Evolutionary conservation across 495 filamentous ascomycete genomes (phyloP), one percentile per base, ranked within the genome.

Genomic region (Bombardia bombarda): DNA sequence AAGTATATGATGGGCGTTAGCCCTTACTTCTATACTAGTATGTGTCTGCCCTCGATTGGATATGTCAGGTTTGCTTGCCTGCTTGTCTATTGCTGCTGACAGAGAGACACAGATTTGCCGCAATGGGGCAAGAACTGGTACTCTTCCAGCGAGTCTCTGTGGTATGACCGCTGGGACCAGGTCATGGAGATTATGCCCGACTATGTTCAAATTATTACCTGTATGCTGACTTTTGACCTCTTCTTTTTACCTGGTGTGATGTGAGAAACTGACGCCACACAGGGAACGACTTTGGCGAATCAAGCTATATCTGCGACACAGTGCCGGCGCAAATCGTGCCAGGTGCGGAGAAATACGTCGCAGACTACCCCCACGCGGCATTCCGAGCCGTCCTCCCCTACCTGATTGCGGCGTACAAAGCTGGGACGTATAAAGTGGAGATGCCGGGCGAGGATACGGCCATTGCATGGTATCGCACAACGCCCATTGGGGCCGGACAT

Each of bases 231-330:
- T n/a, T n/a, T n/a, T n/a, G n/a, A n/a, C n/a, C n/a, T n/a, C 33
- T 30, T 3, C 19, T 16, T 3, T 30, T 30, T 35, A 2, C 31
- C 17, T 3, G 40, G n/a, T 2, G 3, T 16, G 13, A 16, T 3
- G n/a, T 4, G 20, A 1, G 19, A 1, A 32, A 8, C 40, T 51
- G 32, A 56, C 47, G 43, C 0, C 13, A 69, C 17, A 65, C 61
- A 58, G 86, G 84, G 84, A 87, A 88, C 44, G 84, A 88, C 57
- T 87, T 75, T 43, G 84, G 83, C 33, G 84, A 89, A 58, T 76
- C 78, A 7, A 83, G 84, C 63, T 86, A 89, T 49, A 80, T 89
- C 45, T 79, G 78, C 24, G 75, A 75, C 3, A 67, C 79, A 25
- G 56, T 69, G 24, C 43, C 61, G 0, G 52, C 60, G 5, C 71